These are phyloP conservation scores for Vaccinium macrocarpon DNA, from an alignment of 148 eudicot genomes.

Conservation along the genomic window DNA sequence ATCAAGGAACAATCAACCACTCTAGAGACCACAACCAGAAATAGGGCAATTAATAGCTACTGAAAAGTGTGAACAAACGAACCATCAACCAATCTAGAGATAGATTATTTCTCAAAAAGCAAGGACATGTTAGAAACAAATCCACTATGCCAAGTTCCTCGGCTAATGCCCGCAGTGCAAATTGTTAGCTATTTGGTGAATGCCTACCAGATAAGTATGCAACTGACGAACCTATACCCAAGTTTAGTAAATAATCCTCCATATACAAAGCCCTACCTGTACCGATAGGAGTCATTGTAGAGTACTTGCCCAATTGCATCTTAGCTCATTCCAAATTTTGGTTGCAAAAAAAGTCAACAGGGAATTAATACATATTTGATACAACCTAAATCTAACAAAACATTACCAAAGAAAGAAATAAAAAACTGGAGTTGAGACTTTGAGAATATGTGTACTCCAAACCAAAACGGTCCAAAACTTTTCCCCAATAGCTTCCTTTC, in stretches of 20 bases:
- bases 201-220: slow-evolving; percentile 94
- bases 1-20: slow-evolving; percentile 22
- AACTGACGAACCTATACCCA: slow-evolving; percentile 76
- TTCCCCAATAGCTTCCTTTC: background rate
- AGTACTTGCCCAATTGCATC: background rate
- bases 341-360: background rate
- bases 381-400: background rate
- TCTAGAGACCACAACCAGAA: background rate
- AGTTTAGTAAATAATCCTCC: slow-evolving; percentile 45
- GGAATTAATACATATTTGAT: background rate
- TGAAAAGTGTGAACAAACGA: background rate
- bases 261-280: background rate
- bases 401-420: background rate
- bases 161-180: slow-evolving; percentile 80
- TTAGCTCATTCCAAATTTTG: background rate
- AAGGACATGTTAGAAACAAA: slow-evolving; percentile 94
- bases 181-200: slow-evolving; percentile 64
- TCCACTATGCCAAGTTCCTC: slow-evolving; percentile 86
- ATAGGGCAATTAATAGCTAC: background rate
- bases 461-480: background rate
- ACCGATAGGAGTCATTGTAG: background rate
- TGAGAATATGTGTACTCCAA: background rate
- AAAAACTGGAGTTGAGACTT: background rate
- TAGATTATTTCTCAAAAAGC: background rate
- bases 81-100: background rate